phyloP scores from a whole-genome alignment of 306 rosid species.

The Aeschynomene evenia region DNA sequence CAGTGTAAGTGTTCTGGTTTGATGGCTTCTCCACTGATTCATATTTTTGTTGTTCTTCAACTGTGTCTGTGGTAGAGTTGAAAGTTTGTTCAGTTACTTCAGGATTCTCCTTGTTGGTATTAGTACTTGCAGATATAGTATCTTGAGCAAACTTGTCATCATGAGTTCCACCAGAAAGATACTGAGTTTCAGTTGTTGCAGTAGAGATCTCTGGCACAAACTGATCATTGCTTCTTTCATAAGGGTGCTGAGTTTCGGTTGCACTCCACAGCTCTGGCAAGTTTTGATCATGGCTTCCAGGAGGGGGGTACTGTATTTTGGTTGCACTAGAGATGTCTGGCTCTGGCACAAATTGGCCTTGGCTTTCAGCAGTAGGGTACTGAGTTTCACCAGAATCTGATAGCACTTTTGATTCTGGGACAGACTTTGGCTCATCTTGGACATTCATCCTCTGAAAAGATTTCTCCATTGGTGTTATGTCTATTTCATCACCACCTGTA shows the following conservation, averaged over 20 bases:
- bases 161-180: constrained; percentile 22
- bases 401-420: background rate
- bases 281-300: constrained; percentile 38
- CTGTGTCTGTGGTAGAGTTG: background rate
- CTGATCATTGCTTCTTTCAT: constrained; percentile 19
- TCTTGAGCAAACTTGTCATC: constrained; percentile 36
- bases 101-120: constrained; percentile 5
- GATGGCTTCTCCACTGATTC: constrained; percentile 24
- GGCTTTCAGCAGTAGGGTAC: background rate
- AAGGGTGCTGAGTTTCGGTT: constrained; percentile 1
- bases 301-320: background rate
- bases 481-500: constrained; percentile 39
- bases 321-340: background rate
- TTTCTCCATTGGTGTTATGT: constrained; percentile 25
- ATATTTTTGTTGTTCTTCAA: constrained; percentile 2
- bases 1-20: constrained; percentile 30
- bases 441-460: constrained; percentile 52
- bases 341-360: background rate
- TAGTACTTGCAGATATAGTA: background rate
- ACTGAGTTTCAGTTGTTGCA: constrained; percentile 7
- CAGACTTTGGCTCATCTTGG: constrained; percentile 24
- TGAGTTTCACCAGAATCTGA: background rate
- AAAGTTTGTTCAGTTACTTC: constrained; percentile 14
- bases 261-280: constrained; percentile 14
- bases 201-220: constrained; percentile 14